These are phyloP conservation scores for Magnolia officinalis DNA, from an alignment of 164 flowering plant species.

Conservation along the genomic window DNA sequence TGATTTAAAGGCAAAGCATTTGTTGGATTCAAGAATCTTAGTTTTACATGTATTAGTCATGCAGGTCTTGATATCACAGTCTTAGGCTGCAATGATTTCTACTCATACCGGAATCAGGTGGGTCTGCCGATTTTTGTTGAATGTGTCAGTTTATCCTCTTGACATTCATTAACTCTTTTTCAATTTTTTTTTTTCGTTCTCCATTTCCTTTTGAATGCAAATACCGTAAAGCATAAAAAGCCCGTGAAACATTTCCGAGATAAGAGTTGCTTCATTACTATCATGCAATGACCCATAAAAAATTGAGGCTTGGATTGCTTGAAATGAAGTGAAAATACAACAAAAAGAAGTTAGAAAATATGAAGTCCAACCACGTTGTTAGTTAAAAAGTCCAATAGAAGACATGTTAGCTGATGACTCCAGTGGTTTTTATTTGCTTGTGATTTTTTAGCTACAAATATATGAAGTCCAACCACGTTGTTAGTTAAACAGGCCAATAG, in stretches of 20 bases:
- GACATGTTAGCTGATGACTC: too few relatives aligned
- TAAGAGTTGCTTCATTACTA: neutral
- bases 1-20: too few relatives aligned
- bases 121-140: neutral
- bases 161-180: neutral
- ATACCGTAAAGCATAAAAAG: neutral
- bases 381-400: too few relatives aligned
- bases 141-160: neutral
- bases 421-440: too few relatives aligned
- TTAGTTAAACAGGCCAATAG: too few relatives aligned
- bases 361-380: too few relatives aligned
- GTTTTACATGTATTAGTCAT: slow-evolving; percentile 28
- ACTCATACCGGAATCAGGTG: slow-evolving; percentile 93
- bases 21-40: slow-evolving; percentile 13
- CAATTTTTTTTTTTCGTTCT: neutral
- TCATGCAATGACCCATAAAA: neutral
- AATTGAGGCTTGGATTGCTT: neutral
- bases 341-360: too few relatives aligned
- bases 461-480: too few relatives aligned
- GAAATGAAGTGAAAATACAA: neutral
- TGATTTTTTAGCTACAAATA: too few relatives aligned
- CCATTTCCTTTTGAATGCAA: too few relatives aligned
- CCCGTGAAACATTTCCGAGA: neutral
- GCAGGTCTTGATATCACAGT: slow-evolving; percentile 98
- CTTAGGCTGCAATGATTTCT: slow-evolving; percentile 89